These are phyloP conservation scores for Linderina pennispora DNA, from an alignment of 192 early-diverging fungal genomes.

Conservation along the genomic window DNA sequence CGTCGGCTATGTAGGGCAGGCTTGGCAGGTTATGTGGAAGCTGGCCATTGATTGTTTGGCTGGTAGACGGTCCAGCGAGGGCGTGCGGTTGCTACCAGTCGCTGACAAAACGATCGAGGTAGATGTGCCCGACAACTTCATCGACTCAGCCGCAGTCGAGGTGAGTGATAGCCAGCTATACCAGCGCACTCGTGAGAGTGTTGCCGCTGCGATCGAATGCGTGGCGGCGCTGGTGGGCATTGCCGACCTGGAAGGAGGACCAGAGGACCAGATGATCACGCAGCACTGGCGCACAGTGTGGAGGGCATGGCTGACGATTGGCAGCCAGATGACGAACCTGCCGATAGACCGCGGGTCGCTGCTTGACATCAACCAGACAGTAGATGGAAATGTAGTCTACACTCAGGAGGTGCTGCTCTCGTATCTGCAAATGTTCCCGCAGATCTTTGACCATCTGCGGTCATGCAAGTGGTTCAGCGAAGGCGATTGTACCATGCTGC, in stretches of 20 bases:
- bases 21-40: constrained; percentile 22
- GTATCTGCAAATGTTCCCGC: constrained; percentile 10
- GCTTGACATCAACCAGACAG: constrained; percentile 6
- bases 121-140: not conserved
- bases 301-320: constrained; percentile 24
- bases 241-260: not conserved
- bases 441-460: constrained; percentile 3
- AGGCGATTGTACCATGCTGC: constrained; percentile 11
- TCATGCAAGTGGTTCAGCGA: constrained; percentile 1
- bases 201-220: constrained; percentile 18
- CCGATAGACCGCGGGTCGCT: constrained; percentile 1
- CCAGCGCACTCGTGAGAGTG: constrained; percentile 23
- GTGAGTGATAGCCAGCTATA: no score
- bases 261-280: not conserved
- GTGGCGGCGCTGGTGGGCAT: constrained; percentile 5
- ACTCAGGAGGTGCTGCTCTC: constrained; percentile 26
- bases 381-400: constrained; percentile 6
- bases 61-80: no score
- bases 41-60: constrained; percentile 1
- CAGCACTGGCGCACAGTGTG: constrained; percentile 22
- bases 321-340: not conserved
- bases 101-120: not conserved
- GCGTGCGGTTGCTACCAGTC: no score
- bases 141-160: no score
- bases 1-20: constrained; percentile 9